Conservation (phyloP, 805 yeast genomes). For the Saturnispora sanitii region DNA sequence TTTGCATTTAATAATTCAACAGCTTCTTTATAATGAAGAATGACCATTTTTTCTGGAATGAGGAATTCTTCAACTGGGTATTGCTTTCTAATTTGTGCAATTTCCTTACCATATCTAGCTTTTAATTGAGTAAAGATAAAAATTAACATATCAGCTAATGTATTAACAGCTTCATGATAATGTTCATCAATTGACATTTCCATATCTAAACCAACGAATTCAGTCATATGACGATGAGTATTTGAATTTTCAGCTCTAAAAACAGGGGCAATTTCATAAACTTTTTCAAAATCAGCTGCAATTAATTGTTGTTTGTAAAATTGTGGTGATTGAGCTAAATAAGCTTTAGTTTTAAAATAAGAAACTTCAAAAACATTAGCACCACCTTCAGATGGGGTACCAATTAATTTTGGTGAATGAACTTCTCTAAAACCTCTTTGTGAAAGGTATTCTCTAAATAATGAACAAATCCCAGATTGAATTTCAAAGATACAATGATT, state of each 20-base stretch:
- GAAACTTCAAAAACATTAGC: constrained; percentile 90
- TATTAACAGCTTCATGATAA: constrained; percentile 77
- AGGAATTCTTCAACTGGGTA: constrained; percentile 97
- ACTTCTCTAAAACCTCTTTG: constrained; percentile 71
- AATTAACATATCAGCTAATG: constrained; percentile 57
- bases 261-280: constrained; percentile 94
- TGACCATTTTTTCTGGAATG: constrained; percentile 88
- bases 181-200: constrained; percentile 99
- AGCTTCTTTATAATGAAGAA: constrained; percentile 85
- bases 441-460: constrained; percentile 82
- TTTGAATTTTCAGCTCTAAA: constrained; percentile 99
- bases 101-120: constrained; percentile 69
- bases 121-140: constrained; percentile 82
- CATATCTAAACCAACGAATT: constrained; percentile 92
- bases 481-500: constrained; percentile 96
- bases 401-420: constrained; percentile 92
- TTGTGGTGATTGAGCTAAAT: constrained; percentile 96
- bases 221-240: constrained; percentile 99
- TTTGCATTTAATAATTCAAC: constrained; percentile 74
- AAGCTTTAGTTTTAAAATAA: constrained; percentile 89
- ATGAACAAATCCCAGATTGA: constrained; percentile 76
- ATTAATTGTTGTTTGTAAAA: constrained; percentile 95
- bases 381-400: constrained; percentile 97
- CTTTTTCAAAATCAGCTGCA: constrained; percentile 95
- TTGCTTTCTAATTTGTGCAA: constrained; percentile 83